Base-by-base conservation (phyloP, 2,329 filamentous ascomycete genomes). In the Epichloe scottii region DNA sequence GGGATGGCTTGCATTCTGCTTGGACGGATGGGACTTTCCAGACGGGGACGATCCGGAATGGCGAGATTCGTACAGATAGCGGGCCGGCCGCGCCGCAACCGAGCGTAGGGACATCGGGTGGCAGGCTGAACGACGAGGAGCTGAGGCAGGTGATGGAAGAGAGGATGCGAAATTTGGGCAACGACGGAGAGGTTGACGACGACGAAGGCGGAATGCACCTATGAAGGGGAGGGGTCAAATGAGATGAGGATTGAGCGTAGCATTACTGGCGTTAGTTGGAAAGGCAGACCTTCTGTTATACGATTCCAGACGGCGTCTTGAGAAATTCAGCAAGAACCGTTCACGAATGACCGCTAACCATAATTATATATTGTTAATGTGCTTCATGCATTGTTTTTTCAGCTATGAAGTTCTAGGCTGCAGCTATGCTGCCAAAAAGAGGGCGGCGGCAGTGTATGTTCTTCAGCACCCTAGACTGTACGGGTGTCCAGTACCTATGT, bases 1-100 rank as follows among this genome's bases (percentile, higher is more conserved):
- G 12, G 23, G 53, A 50, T 12, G 53, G 35, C 4, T 35, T 33
- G n/a, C 68, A 69, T 51, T 65, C 71, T 41, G 71, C 81, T 0
- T 84, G 81, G 81, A 71, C 62, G 30, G 80, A 84, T 59, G 81
- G 81, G 23, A 84, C 81, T 0, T 83, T 84, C 58, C 75, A 79
- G 61, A 78, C 74, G 1, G 80, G 80, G 10, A 74, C 72, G 14
- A 73, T 83, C 58, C 68, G 73, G 2, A 70, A 71, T 53, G 76
- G 76, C 23, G 66, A 73, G 58, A 56, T 78, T 3, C 67, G 64
- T n/a, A 67, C 77, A 62, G 70, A 76, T 57, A 50, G 51, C 3
- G 56, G 59, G 38, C 49, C 59, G 0, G 57, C 55, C 14, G 55
- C 49, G 15, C 52, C 58, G 12, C 52, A 59, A 15, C 37, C 19